Evolutionary conservation across 2,329 filamentous ascomycete species (phyloP).

Genomic region (Coniochaeta pulveracea): DNA sequence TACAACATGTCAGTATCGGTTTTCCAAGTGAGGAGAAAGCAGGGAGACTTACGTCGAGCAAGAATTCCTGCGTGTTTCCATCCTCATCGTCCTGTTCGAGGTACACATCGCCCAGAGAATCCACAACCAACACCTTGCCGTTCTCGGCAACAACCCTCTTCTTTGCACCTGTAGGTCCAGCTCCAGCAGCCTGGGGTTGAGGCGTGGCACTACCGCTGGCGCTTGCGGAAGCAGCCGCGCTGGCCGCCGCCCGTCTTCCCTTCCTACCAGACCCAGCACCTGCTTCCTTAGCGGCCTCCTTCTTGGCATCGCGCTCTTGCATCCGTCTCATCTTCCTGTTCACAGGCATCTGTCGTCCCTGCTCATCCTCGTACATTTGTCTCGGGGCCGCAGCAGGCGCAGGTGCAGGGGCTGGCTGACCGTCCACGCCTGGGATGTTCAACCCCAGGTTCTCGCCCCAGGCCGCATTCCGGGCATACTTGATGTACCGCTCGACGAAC

Average conservation of each 20-base stretch:
- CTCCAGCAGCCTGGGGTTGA: conserved; percentile 27
- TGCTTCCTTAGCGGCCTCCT: conserved; percentile 49
- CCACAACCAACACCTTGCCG: conserved; percentile 87
- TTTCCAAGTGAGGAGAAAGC: background rate
- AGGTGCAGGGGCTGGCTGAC: conserved; percentile 18
- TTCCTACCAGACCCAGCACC: conserved; percentile 15
- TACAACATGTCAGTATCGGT: conserved; percentile 24
- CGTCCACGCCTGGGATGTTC: conserved; percentile 53
- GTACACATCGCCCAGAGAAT: conserved; percentile 84
- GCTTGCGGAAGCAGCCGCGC: conserved; percentile 19
- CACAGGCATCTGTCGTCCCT: conserved; percentile 41
- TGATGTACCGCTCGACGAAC: conserved; percentile 86
- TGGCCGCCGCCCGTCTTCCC: conserved; percentile 23
- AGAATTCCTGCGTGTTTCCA: conserved; percentile 68
- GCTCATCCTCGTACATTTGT: conserved; percentile 31
- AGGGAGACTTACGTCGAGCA: conserved; percentile 72
- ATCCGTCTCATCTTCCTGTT: conserved; percentile 82
- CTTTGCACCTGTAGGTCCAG: conserved; percentile 61
- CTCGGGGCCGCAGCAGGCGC: conserved; percentile 20
- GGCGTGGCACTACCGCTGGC: conserved; percentile 39
- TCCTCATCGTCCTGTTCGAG: conserved; percentile 88
- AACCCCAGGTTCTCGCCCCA: conserved; percentile 72
- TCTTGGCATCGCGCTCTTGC: conserved; percentile 76
- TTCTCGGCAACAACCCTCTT: conserved; percentile 90
- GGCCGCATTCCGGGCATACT: conserved; percentile 74